Evolutionary conservation across 192 early-diverging fungal species (phyloP).

Genomic region (Backusella liffmaniae): DNA sequence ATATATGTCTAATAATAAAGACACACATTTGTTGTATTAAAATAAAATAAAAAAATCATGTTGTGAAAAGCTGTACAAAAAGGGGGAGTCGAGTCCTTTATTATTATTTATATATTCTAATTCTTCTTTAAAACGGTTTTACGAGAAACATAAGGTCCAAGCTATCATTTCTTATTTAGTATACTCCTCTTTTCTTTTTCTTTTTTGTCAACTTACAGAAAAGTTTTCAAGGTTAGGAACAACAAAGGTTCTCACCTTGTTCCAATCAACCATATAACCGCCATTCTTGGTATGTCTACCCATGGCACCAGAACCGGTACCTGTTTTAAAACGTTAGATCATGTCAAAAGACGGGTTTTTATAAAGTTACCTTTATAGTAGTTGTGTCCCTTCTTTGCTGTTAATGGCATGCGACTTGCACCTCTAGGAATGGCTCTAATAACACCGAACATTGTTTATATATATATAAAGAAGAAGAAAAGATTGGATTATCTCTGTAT

Average conservation of each 20-base stretch:
- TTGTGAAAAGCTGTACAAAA: background rate
- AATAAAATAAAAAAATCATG: too few relatives aligned
- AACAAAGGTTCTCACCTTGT: slow-evolving; percentile 58
- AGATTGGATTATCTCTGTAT: background rate
- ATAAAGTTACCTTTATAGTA: slow-evolving; percentile 52
- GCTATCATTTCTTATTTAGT: background rate
- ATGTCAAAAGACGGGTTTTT: background rate
- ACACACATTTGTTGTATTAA: too few relatives aligned
- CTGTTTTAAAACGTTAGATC: slow-evolving; percentile 17
- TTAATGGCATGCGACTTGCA: slow-evolving; percentile 51
- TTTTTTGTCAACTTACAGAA: background rate
- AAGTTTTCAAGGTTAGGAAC: slow-evolving; percentile 61
- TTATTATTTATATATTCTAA: background rate
- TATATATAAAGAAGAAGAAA: background rate
- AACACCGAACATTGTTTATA: slow-evolving; percentile 52
- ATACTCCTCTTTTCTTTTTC: background rate
- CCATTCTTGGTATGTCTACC: slow-evolving; percentile 61
- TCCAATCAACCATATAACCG: slow-evolving; percentile 58
- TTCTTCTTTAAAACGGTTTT: slow-evolving; percentile 11
- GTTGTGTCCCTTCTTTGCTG: slow-evolving; percentile 58
- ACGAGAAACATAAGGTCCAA: slow-evolving; percentile 26
- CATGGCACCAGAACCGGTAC: slow-evolving; percentile 62
- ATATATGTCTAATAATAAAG: too few relatives aligned
- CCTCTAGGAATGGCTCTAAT: slow-evolving; percentile 53
- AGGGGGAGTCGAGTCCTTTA: background rate